Percentiles rank a stretch among this genome's conserved stretches.
Evolutionary conservation across 768 basidiomycete species (phyloP).

Genomic region (Pisolithus sp.): DNA sequence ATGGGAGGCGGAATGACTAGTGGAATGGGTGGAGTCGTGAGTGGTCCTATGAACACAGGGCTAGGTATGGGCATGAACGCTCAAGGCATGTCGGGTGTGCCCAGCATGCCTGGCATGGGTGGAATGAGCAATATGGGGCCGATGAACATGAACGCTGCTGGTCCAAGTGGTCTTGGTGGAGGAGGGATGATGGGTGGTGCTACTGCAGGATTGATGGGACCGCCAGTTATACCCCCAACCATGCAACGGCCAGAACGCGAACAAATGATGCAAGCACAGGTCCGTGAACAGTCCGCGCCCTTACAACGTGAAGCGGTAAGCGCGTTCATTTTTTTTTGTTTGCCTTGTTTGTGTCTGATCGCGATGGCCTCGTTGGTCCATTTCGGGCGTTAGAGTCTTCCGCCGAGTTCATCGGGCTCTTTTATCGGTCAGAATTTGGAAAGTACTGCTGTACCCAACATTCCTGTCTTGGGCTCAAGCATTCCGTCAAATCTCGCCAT

Average conservation of each 20-base stretch:
- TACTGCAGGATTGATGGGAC: constrained; percentile 33
- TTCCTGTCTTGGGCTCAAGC: not conserved
- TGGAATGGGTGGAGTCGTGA: constrained; percentile 10
- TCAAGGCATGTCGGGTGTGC: constrained; percentile 8
- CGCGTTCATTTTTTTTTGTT: not conserved
- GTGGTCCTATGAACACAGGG: constrained; percentile 8
- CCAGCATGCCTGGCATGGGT: constrained; percentile 11
- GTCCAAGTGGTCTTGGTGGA: constrained; percentile 14
- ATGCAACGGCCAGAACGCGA: constrained; percentile 20
- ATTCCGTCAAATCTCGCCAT: constrained; percentile 8
- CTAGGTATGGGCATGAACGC: constrained; percentile 14
- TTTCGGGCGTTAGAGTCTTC: constrained; percentile 15
- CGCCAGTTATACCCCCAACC: constrained; percentile 28
- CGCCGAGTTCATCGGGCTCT: constrained; percentile 13
- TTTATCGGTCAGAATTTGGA: constrained; percentile 20
- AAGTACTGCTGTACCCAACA: constrained; percentile 4
- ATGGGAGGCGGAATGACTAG: constrained; percentile 4
- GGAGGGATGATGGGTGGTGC: constrained; percentile 24
- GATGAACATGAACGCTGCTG: constrained; percentile 15
- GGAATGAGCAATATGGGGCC: constrained; percentile 14
- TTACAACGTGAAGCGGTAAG: constrained; percentile 23
- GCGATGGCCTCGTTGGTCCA: not conserved
- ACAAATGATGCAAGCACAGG: constrained; percentile 20
- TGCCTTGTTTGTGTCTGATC: not conserved
- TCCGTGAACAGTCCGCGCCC: constrained; percentile 20